Conservation (phyloP, 345 rosid genomes). For the Salix dunnii region DNA sequence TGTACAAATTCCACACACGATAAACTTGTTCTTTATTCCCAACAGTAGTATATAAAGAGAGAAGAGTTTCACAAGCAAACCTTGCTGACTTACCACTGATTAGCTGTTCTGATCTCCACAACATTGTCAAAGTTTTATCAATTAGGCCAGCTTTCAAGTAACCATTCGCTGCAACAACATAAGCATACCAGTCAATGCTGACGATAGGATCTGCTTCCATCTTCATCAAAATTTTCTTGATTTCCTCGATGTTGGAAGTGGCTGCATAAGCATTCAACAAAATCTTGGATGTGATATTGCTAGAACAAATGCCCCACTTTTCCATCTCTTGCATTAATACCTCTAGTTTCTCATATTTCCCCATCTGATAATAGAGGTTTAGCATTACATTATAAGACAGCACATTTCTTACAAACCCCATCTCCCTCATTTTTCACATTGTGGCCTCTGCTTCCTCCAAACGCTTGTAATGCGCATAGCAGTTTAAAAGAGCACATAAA, state of each 20-base stretch:
- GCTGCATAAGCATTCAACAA: slow-evolving; percentile 50
- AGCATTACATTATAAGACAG: slow-evolving; percentile 55
- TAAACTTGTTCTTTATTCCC: slow-evolving; percentile 46
- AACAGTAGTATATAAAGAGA: slow-evolving; percentile 46
- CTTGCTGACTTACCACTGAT: slow-evolving; percentile 13
- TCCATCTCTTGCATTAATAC: slow-evolving; percentile 52
- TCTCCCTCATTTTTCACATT: slow-evolving; percentile 35
- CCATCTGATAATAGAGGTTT: slow-evolving; percentile 40
- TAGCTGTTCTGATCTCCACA: slow-evolving; percentile 43
- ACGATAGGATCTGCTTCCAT: slow-evolving; percentile 41
- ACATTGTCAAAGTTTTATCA: slow-evolving; percentile 39
- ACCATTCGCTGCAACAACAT: slow-evolving; percentile 39
- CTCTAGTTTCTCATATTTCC: slow-evolving; percentile 41
- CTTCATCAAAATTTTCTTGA: slow-evolving; percentile 47
- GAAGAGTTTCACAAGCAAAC: slow-evolving; percentile 36
- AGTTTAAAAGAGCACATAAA: slow-evolving; percentile 50
- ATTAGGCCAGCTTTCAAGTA: slow-evolving; percentile 46
- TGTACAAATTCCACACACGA: slow-evolving; percentile 53
- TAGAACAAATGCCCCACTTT: slow-evolving; percentile 31
- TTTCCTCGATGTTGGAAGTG: slow-evolving; percentile 39
- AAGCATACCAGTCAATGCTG: slow-evolving; percentile 45
- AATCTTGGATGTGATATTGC: slow-evolving; percentile 37
- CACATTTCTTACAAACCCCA: slow-evolving; percentile 23
- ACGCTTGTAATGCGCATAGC: slow-evolving; percentile 35
- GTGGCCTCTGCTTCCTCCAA: slow-evolving; percentile 46